Evolutionary conservation across 345 rosid species (phyloP).

Genomic region (thale cress (Arabidopsis thaliana)): TAIR10.1 NC_003074.8:7197001-7197500

Average conservation of each 20-base stretch:
- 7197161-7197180: not conserved
- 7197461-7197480: too few relatives aligned
- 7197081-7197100: conserved; percentile 24
- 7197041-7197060: conserved; percentile 55
- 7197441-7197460: not conserved
- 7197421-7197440: not conserved
- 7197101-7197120: not conserved
- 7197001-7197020: not conserved
- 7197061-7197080: conserved; percentile 57
- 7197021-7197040: conserved; percentile 20
- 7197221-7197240: conserved; percentile 5
- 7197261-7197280: not conserved
- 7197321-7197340: not conserved
- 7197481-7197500: not conserved
- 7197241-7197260: not conserved
- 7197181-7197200: not conserved
- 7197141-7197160: not conserved
- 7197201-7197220: not conserved
- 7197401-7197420: not conserved
- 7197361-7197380: not conserved
- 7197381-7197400: not conserved
- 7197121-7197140: not conserved
- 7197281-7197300: not conserved
- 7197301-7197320: not conserved
- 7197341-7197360: not conserved